Conservation (phyloP, 805 yeast species). For the Saccharomycopsis sp. region DNA sequence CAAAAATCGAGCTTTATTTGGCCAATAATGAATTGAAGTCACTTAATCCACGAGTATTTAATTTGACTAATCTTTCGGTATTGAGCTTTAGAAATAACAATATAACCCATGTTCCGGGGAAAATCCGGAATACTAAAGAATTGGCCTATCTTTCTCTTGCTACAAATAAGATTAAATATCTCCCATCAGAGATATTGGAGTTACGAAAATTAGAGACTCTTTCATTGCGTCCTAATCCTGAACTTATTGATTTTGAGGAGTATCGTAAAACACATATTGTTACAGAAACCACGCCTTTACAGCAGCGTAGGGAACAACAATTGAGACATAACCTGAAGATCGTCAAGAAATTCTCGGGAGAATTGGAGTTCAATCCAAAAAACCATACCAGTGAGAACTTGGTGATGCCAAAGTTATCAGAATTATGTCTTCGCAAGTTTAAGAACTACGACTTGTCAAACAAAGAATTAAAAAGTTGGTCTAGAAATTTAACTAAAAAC, state of each 20-base stretch:
- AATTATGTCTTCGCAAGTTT: conserved; percentile 16
- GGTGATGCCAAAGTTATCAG: conserved; percentile 14
- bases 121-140: conserved; percentile 7
- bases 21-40: conserved; percentile 12
- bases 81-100: conserved; percentile 18
- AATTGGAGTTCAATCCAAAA: conserved; percentile 5
- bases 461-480: conserved; percentile 17
- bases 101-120: conserved; percentile 17
- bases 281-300: background rate
- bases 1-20: conserved; percentile 16
- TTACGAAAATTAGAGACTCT: conserved; percentile 16
- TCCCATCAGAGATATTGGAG: conserved; percentile 14
- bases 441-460: conserved; percentile 14
- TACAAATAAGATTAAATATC: conserved; percentile 12
- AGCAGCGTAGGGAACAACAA: background rate
- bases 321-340: background rate
- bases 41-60: conserved; percentile 19
- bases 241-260: conserved; percentile 9
- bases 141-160: conserved; percentile 18
- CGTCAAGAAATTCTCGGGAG: conserved; percentile 12
- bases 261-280: conserved; percentile 9
- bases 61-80: conserved; percentile 14
- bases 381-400: background rate
- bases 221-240: conserved; percentile 16
- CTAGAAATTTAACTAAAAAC: conserved; percentile 4